phyloP scores from a whole-genome alignment of 2,329 filamentous ascomycete species.

The Samsoniella hepiali region DNA sequence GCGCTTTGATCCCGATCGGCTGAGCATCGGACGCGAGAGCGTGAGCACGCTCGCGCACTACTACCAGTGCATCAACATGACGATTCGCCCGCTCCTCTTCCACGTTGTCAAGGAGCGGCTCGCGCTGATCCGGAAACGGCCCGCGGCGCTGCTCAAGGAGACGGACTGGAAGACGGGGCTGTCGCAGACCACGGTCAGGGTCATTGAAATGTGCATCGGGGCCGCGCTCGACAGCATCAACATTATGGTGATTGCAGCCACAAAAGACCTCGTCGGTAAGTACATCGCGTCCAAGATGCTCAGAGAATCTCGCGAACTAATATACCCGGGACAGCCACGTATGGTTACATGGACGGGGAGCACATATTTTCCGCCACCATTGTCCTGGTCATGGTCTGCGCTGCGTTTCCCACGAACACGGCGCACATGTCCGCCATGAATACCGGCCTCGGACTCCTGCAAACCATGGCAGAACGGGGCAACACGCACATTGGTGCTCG shows the following conservation, averaged over 20 bases:
- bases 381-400: slow-evolving; percentile 53
- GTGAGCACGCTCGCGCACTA: slow-evolving; percentile 53
- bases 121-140: slow-evolving; percentile 24
- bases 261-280: slow-evolving; percentile 49
- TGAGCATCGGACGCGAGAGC: slow-evolving; percentile 46
- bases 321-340: slow-evolving; percentile 39
- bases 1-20: slow-evolving; percentile 45
- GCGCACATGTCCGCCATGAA: slow-evolving; percentile 44
- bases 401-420: slow-evolving; percentile 46
- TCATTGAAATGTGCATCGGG: slow-evolving; percentile 51
- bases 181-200: slow-evolving; percentile 44
- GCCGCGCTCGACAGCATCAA: slow-evolving; percentile 47
- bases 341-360: slow-evolving; percentile 56
- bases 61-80: slow-evolving; percentile 58
- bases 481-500: slow-evolving; percentile 46
- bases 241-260: slow-evolving; percentile 47
- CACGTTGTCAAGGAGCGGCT: slow-evolving; percentile 50
- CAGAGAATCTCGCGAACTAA: neutral
- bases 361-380: slow-evolving; percentile 54
- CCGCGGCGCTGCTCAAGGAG: slow-evolving; percentile 21
- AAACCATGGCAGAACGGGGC: slow-evolving; percentile 49
- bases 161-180: slow-evolving; percentile 46
- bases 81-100: slow-evolving; percentile 50
- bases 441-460: slow-evolving; percentile 43
- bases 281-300: neutral